Conservation (phyloP, 768 basidiomycete species). For the Xerocomus spinulosus region DNA sequence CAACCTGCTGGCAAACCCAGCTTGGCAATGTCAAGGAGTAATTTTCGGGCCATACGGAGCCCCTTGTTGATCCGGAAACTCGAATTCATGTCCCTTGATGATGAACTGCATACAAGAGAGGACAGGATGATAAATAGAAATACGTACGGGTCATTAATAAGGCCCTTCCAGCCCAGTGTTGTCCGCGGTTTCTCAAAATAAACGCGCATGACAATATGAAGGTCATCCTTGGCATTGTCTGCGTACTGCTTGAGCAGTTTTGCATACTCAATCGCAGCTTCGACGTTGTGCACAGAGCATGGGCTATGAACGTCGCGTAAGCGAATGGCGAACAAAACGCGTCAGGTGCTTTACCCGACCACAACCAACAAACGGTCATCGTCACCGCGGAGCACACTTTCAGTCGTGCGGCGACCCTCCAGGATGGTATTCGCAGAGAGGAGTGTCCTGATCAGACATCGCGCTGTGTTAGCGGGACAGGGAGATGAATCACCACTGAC, state of each 20-base stretch:
- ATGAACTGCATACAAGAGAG: neutral
- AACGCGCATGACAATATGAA: slow-evolving; percentile 95
- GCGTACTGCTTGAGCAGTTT: slow-evolving; percentile 75
- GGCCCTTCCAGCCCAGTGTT: slow-evolving; percentile 97
- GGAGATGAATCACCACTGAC: slow-evolving; percentile 36
- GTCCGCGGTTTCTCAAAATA: slow-evolving; percentile 98
- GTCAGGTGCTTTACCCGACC: slow-evolving; percentile 59
- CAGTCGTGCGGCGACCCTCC: slow-evolving; percentile 73
- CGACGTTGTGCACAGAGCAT: slow-evolving; percentile 90
- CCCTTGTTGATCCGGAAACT: slow-evolving; percentile 97
- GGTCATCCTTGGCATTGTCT: slow-evolving; percentile 72
- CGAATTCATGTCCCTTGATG: slow-evolving; percentile 66
- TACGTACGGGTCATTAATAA: slow-evolving; percentile 84
- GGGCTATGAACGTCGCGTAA: slow-evolving; percentile 46
- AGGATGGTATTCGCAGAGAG: slow-evolving; percentile 84
- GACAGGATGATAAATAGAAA: neutral
- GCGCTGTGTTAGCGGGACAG: neutral
- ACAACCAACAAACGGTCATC: slow-evolving; percentile 94
- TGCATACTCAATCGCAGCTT: slow-evolving; percentile 86
- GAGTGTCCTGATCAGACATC: slow-evolving; percentile 50
- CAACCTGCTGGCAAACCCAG: slow-evolving; percentile 93
- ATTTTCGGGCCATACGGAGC: slow-evolving; percentile 77
- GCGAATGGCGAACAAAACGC: neutral
- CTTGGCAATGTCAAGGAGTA: slow-evolving; percentile 85
- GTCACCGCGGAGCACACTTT: slow-evolving; percentile 75